A percentile compares a stretch with the other conserved stretches of the same genome.
Evolutionary conservation across 352 stramenopile species (phyloP).

Genomic region (Pythium periplocum): DNA sequence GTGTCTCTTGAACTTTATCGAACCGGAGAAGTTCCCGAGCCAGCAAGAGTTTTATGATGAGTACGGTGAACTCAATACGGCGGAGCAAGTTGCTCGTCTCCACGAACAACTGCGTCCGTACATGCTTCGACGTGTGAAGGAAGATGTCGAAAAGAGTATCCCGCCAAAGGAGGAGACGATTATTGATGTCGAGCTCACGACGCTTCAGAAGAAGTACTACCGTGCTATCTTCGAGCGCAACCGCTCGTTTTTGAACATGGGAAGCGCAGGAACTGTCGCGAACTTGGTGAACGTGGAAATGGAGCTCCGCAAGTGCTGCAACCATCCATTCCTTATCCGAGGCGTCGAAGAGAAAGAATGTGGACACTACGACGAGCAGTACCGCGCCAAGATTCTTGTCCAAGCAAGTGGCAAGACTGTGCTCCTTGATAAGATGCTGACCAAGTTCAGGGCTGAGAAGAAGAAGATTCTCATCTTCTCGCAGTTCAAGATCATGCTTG

Average conservation of each 20-base stretch:
- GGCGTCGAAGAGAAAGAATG: slow-evolving; percentile 98
- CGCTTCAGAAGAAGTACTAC: slow-evolving; percentile 97
- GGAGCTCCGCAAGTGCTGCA: slow-evolving; percentile 99
- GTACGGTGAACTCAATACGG: slow-evolving; percentile 95
- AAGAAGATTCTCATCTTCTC: slow-evolving; percentile 99
- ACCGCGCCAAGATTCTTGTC: slow-evolving; percentile 69
- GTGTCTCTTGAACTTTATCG: slow-evolving; percentile 99
- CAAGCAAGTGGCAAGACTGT: slow-evolving; percentile 96
- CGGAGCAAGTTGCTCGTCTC: slow-evolving; percentile 94
- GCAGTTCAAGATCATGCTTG: slow-evolving; percentile 99
- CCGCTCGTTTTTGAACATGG: slow-evolving; percentile 86
- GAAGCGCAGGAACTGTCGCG: slow-evolving; percentile 84
- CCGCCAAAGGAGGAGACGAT: slow-evolving; percentile 99
- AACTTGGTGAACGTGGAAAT: slow-evolving; percentile 99
- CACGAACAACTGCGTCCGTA: slow-evolving; percentile 97
- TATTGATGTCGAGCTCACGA: slow-evolving; percentile 99
- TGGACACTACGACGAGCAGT: slow-evolving; percentile 54
- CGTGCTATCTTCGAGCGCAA: slow-evolving; percentile 99
- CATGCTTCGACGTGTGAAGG: slow-evolving; percentile 99
- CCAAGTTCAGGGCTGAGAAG: slow-evolving; percentile 94
- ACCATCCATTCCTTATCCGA: slow-evolving; percentile 98
- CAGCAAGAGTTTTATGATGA: slow-evolving; percentile 95
- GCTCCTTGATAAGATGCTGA: slow-evolving; percentile 98
- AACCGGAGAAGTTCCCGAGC: slow-evolving; percentile 92
- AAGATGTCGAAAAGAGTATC: slow-evolving; percentile 99